Evolutionary conservation across 345 rosid genomes (phyloP), one percentile per base, ranked within the genome.

Genomic region (Mercurialis annua): DNA sequence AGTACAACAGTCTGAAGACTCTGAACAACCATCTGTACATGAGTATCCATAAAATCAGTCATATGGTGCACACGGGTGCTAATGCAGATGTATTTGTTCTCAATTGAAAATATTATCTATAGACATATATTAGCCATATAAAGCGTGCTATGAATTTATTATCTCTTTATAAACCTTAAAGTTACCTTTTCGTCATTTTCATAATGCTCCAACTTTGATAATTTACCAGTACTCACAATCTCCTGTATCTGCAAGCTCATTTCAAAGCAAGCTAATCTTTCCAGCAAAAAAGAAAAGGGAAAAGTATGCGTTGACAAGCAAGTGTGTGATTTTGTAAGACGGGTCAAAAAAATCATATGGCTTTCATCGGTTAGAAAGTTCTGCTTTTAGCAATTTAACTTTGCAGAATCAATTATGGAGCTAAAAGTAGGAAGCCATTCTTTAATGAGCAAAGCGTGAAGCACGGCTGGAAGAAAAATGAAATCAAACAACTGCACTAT

Each of bases 141-240:
- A 40, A 33, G 29, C 36, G 29, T 5, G 14, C 2, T 46, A n/a
- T 27, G 40, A 21, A 31, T 44, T 24, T 64, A n/a, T 10, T 31
- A 20, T 59, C 62, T 62, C 27, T 10, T 4, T 10, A 46, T 59
- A 52, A 58, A 73, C 51, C 15, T 58, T 50, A 23, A 30, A 20
- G 55, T 27, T 78, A 93, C 99, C 97, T 91, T 94, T 70, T 91
- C 97, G 83, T 91, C 96, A 33, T 83, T 81, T 85, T 91, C 95
- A 76, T 91, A 94, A 75, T 94, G 95, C 76, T 94, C 89, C 85
- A 94, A 75, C 86, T 94, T 94, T 59, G 93, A 89, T 68, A 91
- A 65, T 80, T 85, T 91, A 64, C 97, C 93, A 33, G 92, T 89
- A 44, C 88, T 81, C 66, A 86, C 82, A 52, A 94, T 94, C 86